Evolutionary conservation across 1,139 yeast species (phyloP), one percentile per base, ranked within the genome.

Genomic region (Lodderomyces pseudojiufengensis): DNA sequence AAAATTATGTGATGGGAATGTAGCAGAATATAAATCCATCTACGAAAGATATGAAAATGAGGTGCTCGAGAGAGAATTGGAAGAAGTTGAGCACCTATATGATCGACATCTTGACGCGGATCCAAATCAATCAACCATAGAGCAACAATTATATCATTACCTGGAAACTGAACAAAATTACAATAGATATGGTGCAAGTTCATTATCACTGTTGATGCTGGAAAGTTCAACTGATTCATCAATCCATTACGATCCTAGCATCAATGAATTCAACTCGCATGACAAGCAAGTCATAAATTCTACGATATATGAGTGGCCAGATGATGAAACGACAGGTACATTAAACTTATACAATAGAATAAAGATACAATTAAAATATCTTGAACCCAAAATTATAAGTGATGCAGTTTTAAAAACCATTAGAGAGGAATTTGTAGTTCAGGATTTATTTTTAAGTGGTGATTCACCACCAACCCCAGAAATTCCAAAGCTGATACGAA

Each of bases 371-470:
- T 29, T 42, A 20, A 36, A 41, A n/a, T 46, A 41, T 27, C 25
- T 40, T 15, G 39, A 49, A 12, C 48, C 54, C 1, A 34, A 37
- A 27, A 33, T 31, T 9, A 43, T 49, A 3, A 51, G 53, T 18
- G 39, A 43, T 7, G 36, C 48, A 1, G 55, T 58, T 8, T 37
- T 41, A 5, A 38, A 37, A 27, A 49, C 61, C 0, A 47, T 58
- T 10, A 36, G 44, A 9, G 49, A 45, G 7, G 57, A 54, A 38
- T 48, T 54, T 33, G 31, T 37, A 14, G 35, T 45, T 24, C 49
- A 46, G 27, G 47, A 45, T 32, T 27, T 39, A 27, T 43, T 46
- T 22, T 35, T 46, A 9, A 33, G 24, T 23, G 46, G 47, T 2
- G 31, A 37, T 13, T 33, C 38, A 18, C 38, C 40, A 12, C 35